Base-by-base conservation (phyloP, 1,284 basidiomycete species). In the Sporisorium sorghi region DNA sequence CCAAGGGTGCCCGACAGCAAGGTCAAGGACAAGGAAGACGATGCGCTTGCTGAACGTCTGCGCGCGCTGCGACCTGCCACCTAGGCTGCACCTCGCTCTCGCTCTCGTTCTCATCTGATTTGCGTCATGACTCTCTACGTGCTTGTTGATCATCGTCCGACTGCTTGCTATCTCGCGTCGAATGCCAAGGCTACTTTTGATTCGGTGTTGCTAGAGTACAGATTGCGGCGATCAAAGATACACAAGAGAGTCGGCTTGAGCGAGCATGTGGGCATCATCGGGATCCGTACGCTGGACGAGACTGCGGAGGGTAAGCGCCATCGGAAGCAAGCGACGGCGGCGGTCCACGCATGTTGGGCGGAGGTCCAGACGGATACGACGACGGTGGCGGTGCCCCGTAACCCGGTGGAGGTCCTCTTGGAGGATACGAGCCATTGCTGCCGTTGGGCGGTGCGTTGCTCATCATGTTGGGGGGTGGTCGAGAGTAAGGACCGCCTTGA, bases 41-140 rank as follows among this genome's bases (percentile, higher is more conserved):
- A 89, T 59, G 89, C 89, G 80, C 86, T 97, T 43, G 93, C 91
- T 2, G 91, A 93, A 79, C 87, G 81, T 19, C 69, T 83, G 35
- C 70, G 81, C n/a, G 81, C 81, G 2, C 71, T 83, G 5, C 69
- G 81, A 32, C 81, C 81, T 10, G 81, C 81, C 7, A 82, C 79
- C 12, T 83, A 37, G 28, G 28, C 14, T 3, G 2, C 39, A 10
- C 15, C 48, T 21, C 14, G 14, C 17, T 12, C n/a, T 14, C 21
- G 26, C n/a, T 17, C 14, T 11, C 37, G 14, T 30, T 17, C 26
- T 26, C 12, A 10, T 19, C 11, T 15, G 23, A 14, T 35, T 33
- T 23, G 28, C 21, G 11, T 48, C 15, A 9, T 21, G 10, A 2
- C 10, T 11, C 44, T 2, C 23, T 11, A n/a, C n/a, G n/a, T n/a